phyloP scores from a whole-genome alignment of 306 rosid species.

The Mucuna pruriens region DNA sequence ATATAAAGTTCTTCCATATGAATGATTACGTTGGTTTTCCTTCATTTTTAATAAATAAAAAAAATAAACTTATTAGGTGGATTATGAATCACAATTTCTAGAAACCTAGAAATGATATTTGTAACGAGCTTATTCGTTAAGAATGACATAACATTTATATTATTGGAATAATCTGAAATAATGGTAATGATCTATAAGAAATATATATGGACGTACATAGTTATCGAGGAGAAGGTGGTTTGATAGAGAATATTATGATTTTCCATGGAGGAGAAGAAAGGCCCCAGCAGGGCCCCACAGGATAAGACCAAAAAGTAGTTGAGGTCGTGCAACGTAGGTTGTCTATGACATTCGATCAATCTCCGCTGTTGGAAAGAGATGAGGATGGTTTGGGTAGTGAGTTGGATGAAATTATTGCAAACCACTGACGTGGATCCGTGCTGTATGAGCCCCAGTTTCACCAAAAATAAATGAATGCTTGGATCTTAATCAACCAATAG shows the following conservation, averaged over 20 bases:
- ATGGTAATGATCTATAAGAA: background rate
- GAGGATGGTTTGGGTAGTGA: background rate
- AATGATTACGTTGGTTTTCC: background rate
- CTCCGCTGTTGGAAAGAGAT: constrained; percentile 4
- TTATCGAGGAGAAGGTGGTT: background rate
- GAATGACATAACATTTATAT: background rate
- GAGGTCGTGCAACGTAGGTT: background rate
- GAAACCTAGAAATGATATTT: too few species aligned
- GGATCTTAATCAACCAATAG: constrained; percentile 36
- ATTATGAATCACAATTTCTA: too few species aligned
- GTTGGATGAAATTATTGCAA: constrained; percentile 52
- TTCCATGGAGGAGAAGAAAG: too few species aligned
- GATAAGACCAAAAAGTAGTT: background rate
- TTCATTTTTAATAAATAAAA: too few species aligned
- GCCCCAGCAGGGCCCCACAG: too few species aligned
- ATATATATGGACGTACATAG: too few species aligned
- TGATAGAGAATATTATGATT: too few species aligned
- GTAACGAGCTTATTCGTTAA: background rate
- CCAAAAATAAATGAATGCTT: background rate
- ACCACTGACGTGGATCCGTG: constrained; percentile 82
- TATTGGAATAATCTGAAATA: background rate
- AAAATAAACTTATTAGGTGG: too few species aligned
- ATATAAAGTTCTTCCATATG: too few species aligned
- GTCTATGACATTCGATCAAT: background rate
- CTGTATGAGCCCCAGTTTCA: constrained; percentile 42